Conservation (phyloP, 805 yeast species). For the Cyberlindnera samutprakarnensis region DNA sequence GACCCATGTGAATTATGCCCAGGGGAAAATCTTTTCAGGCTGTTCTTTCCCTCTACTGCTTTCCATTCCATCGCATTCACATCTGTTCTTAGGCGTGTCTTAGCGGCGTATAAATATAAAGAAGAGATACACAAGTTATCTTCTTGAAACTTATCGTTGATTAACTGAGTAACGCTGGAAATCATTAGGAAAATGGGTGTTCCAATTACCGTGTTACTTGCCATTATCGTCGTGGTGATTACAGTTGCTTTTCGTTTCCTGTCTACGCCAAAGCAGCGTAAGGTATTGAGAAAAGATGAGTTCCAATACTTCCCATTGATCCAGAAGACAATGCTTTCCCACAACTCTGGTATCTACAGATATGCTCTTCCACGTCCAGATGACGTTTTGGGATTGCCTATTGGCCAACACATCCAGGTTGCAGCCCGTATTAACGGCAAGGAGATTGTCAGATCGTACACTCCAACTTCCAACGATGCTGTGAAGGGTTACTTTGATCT, state of each 20-base stretch:
- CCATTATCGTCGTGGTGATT: constrained; percentile 8
- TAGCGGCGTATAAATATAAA: no score
- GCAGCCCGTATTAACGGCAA: constrained; percentile 71
- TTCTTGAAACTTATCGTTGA: no score
- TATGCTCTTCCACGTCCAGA: constrained; percentile 72
- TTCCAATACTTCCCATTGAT: constrained; percentile 77
- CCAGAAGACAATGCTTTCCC: constrained; percentile 66
- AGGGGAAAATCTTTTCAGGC: no score
- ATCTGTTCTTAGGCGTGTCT: no score
- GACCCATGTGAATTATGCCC: no score
- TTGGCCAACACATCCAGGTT: constrained; percentile 89
- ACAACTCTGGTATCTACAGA: constrained; percentile 77
- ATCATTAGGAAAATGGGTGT: no score
- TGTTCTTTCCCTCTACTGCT: no score
- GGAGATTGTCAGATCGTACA: constrained; percentile 79
- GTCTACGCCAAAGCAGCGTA: constrained; percentile 7
- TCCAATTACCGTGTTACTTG: no score
- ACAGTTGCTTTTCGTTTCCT: constrained; percentile 7
- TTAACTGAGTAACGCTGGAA: no score
- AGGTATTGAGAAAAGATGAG: constrained; percentile 53
- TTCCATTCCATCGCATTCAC: no score
- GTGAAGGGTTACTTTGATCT: constrained; percentile 78
- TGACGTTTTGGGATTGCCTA: constrained; percentile 79
- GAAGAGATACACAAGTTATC: no score
- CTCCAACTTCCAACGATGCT: constrained; percentile 80